These are phyloP conservation scores for Daedaleopsis nitida DNA, from an alignment of 768 basidiomycete genomes.

Conservation along the genomic window DNA sequence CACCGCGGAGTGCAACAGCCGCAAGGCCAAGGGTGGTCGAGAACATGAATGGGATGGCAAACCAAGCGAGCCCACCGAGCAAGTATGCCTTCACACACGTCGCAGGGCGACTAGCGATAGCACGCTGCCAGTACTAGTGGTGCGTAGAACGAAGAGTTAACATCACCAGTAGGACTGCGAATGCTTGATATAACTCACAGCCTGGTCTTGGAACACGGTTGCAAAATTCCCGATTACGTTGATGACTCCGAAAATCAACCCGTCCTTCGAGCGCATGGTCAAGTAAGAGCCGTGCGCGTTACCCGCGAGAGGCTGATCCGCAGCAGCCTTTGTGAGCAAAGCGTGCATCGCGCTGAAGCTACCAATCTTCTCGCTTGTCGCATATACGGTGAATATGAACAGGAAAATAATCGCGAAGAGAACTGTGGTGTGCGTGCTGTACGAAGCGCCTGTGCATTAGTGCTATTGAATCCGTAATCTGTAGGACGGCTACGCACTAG, in stretches of 20 bases:
- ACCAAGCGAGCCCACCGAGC: constrained; percentile 90
- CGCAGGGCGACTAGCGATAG: constrained; percentile 83
- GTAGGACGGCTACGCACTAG: constrained; percentile 54
- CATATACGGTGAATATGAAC: constrained; percentile 80
- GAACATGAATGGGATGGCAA: constrained; percentile 84
- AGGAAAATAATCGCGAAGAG: constrained; percentile 85
- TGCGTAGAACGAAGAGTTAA: no score
- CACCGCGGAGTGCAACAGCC: constrained; percentile 76
- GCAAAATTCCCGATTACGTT: constrained; percentile 87
- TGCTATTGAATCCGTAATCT: background rate
- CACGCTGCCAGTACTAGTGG: constrained; percentile 79
- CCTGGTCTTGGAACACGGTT: constrained; percentile 57
- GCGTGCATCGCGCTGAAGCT: constrained; percentile 77
- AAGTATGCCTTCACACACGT: constrained; percentile 91
- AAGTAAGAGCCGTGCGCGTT: constrained; percentile 85
- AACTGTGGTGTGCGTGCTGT: constrained; percentile 82
- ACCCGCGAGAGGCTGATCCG: constrained; percentile 62
- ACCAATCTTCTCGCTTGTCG: constrained; percentile 78
- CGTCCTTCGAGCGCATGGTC: constrained; percentile 56
- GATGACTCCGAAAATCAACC: constrained; percentile 73
- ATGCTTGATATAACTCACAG: constrained; percentile 17
- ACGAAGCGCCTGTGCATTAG: background rate
- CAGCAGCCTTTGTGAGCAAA: constrained; percentile 64
- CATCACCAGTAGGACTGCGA: background rate
- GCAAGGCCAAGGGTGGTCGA: constrained; percentile 87